Percentiles rank a stretch among this genome's conserved stretches.
phyloP scores from a whole-genome alignment of 371 early-diverging fungal genomes.

The Mycotypha africana region DNA sequence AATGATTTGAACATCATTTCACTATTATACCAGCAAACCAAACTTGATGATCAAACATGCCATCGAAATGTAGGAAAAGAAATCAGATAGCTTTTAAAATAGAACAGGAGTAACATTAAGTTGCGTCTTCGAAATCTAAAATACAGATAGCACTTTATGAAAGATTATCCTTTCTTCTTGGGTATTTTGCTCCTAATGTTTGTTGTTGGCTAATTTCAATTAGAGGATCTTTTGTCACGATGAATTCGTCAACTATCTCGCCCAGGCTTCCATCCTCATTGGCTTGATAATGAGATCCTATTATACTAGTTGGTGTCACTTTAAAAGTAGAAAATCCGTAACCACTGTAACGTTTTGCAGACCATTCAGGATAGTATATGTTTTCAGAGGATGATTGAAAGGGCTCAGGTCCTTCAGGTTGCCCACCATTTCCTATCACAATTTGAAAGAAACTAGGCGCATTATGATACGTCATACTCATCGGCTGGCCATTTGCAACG shows the following conservation, averaged over 20 bases:
- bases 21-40: too few species aligned
- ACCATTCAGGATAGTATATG: conserved; percentile 29
- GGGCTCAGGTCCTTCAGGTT: conserved; percentile 19
- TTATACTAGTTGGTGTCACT: conserved; percentile 19
- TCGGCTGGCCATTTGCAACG: conserved; percentile 17
- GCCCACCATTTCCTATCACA: conserved; percentile 35
- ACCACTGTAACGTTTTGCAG: conserved; percentile 28
- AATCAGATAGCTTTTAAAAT: too few species aligned
- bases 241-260: conserved; percentile 21
- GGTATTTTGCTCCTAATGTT: too few species aligned
- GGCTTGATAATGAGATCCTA: conserved; percentile 23
- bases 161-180: too few species aligned
- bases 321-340: conserved; percentile 34
- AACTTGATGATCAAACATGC: too few species aligned
- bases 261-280: conserved; percentile 27
- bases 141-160: too few species aligned
- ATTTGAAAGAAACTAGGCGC: conserved; percentile 32
- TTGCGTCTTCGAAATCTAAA: too few species aligned
- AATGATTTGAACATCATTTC: too few species aligned
- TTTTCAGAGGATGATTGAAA: too few species aligned
- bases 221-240: conserved; percentile 25
- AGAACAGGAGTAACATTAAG: too few species aligned
- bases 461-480: conserved; percentile 27
- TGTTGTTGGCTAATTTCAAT: too few species aligned
- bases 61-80: too few species aligned